Conservation (phyloP, 805 yeast species). For the Clavispora asparagi region DNA sequence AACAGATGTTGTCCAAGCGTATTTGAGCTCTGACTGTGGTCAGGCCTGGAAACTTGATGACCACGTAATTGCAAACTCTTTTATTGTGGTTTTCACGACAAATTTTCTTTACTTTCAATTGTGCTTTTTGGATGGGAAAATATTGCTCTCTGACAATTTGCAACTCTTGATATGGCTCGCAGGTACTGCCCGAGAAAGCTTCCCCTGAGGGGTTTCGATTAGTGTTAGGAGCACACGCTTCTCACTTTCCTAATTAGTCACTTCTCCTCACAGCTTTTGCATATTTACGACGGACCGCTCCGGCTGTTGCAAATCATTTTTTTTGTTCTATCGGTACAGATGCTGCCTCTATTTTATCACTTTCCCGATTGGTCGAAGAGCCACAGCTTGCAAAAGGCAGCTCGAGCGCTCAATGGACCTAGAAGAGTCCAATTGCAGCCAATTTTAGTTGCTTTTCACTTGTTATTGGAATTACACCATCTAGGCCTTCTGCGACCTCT, state of each 20-base stretch:
- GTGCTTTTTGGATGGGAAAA: no score
- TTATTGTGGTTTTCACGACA: no score
- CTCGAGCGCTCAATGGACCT: neutral
- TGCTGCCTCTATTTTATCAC: neutral
- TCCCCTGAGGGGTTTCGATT: no score
- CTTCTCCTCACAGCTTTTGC: constrained; percentile 3
- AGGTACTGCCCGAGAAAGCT: no score
- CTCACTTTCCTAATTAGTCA: constrained; percentile 3
- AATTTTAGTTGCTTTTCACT: no score
- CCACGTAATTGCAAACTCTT: no score
- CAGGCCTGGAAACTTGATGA: neutral
- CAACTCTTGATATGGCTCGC: neutral
- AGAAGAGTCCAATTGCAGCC: neutral
- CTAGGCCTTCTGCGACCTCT: no score
- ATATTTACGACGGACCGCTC: constrained; percentile 2
- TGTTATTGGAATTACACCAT: no score
- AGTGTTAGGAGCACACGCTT: neutral
- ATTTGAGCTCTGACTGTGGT: neutral
- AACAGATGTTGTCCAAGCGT: neutral
- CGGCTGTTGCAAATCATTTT: neutral
- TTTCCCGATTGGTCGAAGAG: neutral
- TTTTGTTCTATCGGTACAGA: neutral
- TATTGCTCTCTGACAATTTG: neutral
- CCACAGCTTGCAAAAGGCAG: neutral
- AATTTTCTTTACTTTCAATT: no score